A percentile compares a stretch with the other conserved stretches of the same genome.
Evolutionary conservation across 148 eudicot species (phyloP).

Genomic region (Rhododendron henanense): DNA sequence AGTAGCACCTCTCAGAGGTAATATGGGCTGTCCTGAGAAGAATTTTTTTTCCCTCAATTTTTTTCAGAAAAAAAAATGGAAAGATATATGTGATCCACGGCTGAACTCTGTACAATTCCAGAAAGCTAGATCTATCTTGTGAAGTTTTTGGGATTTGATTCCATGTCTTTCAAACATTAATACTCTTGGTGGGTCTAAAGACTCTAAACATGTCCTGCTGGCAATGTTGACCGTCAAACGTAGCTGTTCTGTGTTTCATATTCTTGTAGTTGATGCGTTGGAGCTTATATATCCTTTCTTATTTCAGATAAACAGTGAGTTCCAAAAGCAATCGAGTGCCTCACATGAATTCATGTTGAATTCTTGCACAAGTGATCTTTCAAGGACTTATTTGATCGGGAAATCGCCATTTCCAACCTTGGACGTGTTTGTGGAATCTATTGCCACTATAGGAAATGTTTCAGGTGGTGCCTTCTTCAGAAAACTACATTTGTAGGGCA

Average conservation of each 20-base stretch:
- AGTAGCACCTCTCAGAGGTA: slow-evolving; percentile 52
- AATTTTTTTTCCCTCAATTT: not conserved
- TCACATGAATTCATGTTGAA: slow-evolving; percentile 37
- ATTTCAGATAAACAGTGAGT: slow-evolving; percentile 40
- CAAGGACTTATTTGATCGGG: slow-evolving; percentile 62
- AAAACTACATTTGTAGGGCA: not conserved
- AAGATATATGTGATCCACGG: not conserved
- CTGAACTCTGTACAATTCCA: slow-evolving; percentile 6
- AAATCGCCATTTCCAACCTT: slow-evolving; percentile 85
- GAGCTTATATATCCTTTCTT: not conserved
- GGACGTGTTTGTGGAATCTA: slow-evolving; percentile 71
- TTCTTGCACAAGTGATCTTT: slow-evolving; percentile 43
- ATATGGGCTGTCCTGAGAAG: not conserved
- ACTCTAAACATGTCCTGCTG: not conserved
- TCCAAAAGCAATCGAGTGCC: slow-evolving; percentile 24
- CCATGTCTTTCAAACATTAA: not conserved
- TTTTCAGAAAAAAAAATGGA: not conserved
- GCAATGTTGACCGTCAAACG: not conserved
- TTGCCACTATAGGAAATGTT: slow-evolving; percentile 63
- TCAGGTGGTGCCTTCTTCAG: slow-evolving; percentile 34
- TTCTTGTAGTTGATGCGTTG: not conserved
- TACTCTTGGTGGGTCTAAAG: not conserved
- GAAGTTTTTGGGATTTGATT: not conserved
- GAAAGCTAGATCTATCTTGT: not conserved
- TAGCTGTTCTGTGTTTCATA: not conserved